These are phyloP conservation scores for Claviceps sp. DNA, from an alignment of 2,329 filamentous ascomycete species.

Conservation along the genomic window DNA sequence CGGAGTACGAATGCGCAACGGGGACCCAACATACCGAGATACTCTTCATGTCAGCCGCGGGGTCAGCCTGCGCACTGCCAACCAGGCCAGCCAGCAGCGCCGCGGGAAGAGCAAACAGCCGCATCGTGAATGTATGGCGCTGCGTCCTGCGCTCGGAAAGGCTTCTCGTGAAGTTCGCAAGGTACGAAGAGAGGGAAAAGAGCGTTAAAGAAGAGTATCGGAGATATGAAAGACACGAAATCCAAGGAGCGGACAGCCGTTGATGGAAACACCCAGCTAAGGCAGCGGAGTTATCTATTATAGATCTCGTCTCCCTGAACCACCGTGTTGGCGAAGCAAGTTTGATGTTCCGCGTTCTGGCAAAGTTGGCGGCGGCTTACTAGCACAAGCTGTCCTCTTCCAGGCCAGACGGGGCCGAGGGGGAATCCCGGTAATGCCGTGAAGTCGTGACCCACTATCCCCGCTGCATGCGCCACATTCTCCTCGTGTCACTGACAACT, in stretches of 20 bases:
- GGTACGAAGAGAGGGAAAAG: background rate
- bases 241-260: slow-evolving; percentile 2
- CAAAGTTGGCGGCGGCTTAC: background rate
- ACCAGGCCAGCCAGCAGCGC: slow-evolving; percentile 36
- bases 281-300: slow-evolving; percentile 4
- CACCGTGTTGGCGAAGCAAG: background rate
- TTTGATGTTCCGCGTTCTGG: background rate
- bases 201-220: background rate
- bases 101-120: slow-evolving; percentile 33
- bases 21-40: slow-evolving; percentile 28
- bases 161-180: background rate
- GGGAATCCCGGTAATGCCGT: slow-evolving; percentile 10
- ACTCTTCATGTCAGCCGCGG: slow-evolving; percentile 37
- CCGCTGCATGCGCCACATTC: slow-evolving; percentile 2
- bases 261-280: slow-evolving; percentile 4
- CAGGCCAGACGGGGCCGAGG: background rate
- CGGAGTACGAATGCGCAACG: too few relatives aligned
- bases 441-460: background rate
- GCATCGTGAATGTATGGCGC: slow-evolving; percentile 24
- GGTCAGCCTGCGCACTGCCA: slow-evolving; percentile 35
- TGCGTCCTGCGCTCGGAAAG: slow-evolving; percentile 1
- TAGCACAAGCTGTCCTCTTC: slow-evolving; percentile 14
- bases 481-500: background rate
- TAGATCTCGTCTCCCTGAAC: background rate
- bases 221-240: background rate